Evolutionary conservation across 2,329 filamentous ascomycete species (phyloP).

Genomic region (Phaeophleospora eucalypticola): DNA sequence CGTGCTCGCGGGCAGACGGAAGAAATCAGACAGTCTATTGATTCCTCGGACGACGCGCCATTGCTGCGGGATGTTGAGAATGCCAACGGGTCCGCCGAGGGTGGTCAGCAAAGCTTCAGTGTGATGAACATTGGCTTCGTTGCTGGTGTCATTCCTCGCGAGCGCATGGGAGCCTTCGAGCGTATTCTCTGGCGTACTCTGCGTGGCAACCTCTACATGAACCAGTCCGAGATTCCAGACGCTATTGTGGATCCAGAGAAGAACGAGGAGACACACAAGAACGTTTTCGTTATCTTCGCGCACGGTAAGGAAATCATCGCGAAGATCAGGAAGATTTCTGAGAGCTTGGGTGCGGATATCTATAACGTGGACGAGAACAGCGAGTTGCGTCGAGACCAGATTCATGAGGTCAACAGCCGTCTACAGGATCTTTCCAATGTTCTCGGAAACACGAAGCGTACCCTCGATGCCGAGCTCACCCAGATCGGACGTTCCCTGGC

Average conservation of each 20-base stretch:
- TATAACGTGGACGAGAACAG: constrained; percentile 98
- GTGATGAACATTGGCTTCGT: constrained; percentile 99
- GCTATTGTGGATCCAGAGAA: constrained; percentile 84
- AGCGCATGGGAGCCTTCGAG: constrained; percentile 92
- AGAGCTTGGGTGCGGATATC: constrained; percentile 90
- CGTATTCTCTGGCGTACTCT: constrained; percentile 96
- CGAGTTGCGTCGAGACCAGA: constrained; percentile 89
- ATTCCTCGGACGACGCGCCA: constrained; percentile 84
- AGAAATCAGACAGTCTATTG: constrained; percentile 86
- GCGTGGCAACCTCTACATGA: constrained; percentile 98
- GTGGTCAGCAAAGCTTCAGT: constrained; percentile 58
- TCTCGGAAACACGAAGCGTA: constrained; percentile 89
- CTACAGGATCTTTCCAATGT: constrained; percentile 89
- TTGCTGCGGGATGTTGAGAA: constrained; percentile 91
- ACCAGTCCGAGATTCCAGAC: constrained; percentile 96
- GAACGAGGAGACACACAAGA: constrained; percentile 92
- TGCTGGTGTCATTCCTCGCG: constrained; percentile 87
- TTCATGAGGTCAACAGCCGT: constrained; percentile 93
- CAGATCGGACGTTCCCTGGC: constrained; percentile 90
- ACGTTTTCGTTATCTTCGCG: constrained; percentile 98
- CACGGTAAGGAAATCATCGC: constrained; percentile 97
- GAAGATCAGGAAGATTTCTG: constrained; percentile 98
- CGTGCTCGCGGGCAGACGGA: constrained; percentile 93
- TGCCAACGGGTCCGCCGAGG: constrained; percentile 42
- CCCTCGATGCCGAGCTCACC: constrained; percentile 84